Evolutionary conservation across 306 rosid species (phyloP).

Genomic region (Sechiopsis laciniata): DNA sequence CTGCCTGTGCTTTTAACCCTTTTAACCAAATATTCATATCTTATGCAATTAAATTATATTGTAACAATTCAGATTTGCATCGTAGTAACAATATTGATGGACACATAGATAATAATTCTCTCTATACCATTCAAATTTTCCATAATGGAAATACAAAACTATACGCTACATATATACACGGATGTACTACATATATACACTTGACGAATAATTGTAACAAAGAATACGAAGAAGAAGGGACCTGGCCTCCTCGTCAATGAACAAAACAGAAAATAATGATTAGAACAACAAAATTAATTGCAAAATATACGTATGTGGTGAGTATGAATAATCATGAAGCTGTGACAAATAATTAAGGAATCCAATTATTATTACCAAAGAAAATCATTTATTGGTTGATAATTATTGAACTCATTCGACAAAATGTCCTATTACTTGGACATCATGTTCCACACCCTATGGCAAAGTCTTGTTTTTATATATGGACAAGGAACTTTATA

Average conservation of each 20-base stretch:
- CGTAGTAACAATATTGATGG: too few relatives aligned
- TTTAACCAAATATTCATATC: too few relatives aligned
- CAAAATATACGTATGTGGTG: conserved; percentile 2
- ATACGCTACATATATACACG: too few relatives aligned
- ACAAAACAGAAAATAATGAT: conserved; percentile 7
- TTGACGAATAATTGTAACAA: too few relatives aligned
- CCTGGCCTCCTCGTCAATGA: background rate
- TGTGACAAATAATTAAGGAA: conserved; percentile 10
- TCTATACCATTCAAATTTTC: too few relatives aligned
- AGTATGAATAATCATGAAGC: conserved; percentile 3
- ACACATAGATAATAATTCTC: too few relatives aligned
- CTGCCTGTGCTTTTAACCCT: too few relatives aligned
- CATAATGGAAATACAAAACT: too few relatives aligned
- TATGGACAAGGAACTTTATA: background rate
- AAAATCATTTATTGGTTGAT: background rate
- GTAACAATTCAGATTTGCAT: too few relatives aligned
- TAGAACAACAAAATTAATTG: background rate
- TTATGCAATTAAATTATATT: too few relatives aligned
- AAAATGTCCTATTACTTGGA: background rate
- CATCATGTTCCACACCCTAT: background rate
- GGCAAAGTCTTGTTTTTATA: background rate
- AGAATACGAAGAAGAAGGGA: background rate
- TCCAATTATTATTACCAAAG: conserved; percentile 11
- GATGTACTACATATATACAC: too few relatives aligned
- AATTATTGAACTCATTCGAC: background rate